Conservation (phyloP, 1,284 basidiomycete genomes). For the Peniophora sp. region DNA sequence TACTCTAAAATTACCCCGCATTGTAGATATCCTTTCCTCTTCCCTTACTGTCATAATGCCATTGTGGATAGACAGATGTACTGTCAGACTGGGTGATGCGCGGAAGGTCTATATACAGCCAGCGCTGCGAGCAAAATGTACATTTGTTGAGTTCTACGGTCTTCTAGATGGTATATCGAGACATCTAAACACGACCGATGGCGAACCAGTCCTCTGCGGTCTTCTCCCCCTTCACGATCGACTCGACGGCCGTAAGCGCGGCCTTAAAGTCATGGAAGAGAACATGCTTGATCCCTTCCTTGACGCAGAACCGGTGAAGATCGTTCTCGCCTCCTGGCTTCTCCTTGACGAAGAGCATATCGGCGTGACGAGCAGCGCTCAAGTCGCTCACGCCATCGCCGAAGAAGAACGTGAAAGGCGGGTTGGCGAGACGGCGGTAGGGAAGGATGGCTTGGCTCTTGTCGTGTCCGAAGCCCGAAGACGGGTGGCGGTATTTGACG, state of each 20-base stretch:
- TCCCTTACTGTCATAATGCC: no score
- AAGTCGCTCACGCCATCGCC: conserved; percentile 91
- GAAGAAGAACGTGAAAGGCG: conserved; percentile 87
- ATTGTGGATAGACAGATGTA: no score
- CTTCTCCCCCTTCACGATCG: conserved; percentile 54
- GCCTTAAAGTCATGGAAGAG: conserved; percentile 60
- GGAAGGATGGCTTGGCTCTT: conserved; percentile 88
- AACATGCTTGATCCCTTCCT: conserved; percentile 60
- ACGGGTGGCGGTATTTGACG: conserved; percentile 81
- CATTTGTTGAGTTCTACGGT: no score
- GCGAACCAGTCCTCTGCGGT: conserved; percentile 28
- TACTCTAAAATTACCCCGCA: no score
- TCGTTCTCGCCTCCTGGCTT: conserved; percentile 80
- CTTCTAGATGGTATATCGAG: no score
- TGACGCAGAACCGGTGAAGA: conserved; percentile 69
- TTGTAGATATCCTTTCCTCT: no score
- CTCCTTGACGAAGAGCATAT: conserved; percentile 85
- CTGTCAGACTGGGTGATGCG: no score
- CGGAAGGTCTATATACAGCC: no score
- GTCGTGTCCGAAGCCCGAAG: conserved; percentile 80
- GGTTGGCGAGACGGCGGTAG: conserved; percentile 62
- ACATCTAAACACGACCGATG: conserved; percentile 4
- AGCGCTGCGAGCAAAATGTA: no score
- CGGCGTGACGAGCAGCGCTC: conserved; percentile 84
- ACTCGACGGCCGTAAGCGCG: conserved; percentile 51